Conservation (phyloP, 2,329 filamentous ascomycete genomes). For the Arthrobotrys iridis region DNA sequence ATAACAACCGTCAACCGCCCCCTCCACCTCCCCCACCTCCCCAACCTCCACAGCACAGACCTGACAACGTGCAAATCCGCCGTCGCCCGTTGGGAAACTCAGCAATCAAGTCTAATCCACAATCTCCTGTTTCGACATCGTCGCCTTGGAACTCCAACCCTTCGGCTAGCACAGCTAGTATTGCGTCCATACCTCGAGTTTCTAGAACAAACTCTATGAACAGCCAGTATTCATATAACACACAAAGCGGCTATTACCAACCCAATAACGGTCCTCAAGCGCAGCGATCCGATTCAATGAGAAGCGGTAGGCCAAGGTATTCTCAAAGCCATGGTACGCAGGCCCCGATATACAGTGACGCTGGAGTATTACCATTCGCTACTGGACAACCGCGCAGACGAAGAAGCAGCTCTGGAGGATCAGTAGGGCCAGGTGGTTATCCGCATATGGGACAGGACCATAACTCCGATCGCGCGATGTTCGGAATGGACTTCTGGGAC, state of each 20-base stretch:
- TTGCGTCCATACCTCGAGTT: neutral
- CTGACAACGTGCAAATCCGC: constrained; percentile 13
- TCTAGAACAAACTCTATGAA: constrained; percentile 45
- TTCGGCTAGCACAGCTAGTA: neutral
- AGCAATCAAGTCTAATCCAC: constrained; percentile 30
- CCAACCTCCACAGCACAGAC: neutral
- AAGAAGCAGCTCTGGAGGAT: constrained; percentile 30
- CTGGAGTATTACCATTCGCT: constrained; percentile 33
- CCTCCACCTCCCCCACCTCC: neutral
- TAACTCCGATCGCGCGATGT: constrained; percentile 16
- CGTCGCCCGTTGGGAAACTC: constrained; percentile 45
- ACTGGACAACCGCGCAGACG: constrained; percentile 14
- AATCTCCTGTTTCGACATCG: constrained; percentile 16
- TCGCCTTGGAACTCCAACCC: constrained; percentile 6
- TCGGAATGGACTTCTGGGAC: constrained; percentile 35
- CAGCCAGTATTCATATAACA: constrained; percentile 37
- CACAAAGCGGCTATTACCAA: constrained; percentile 26
- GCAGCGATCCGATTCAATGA: constrained; percentile 19
- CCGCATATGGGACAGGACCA: constrained; percentile 37
- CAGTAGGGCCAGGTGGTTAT: constrained; percentile 37
- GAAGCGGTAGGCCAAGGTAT: neutral
- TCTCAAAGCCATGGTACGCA: constrained; percentile 2
- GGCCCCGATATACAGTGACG: constrained; percentile 2
- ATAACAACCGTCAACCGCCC: constrained; percentile 6
- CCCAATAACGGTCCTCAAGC: constrained; percentile 16